Evolutionary conservation across 345 rosid species (phyloP).

Genomic region (Syzygium aqueum): DNA sequence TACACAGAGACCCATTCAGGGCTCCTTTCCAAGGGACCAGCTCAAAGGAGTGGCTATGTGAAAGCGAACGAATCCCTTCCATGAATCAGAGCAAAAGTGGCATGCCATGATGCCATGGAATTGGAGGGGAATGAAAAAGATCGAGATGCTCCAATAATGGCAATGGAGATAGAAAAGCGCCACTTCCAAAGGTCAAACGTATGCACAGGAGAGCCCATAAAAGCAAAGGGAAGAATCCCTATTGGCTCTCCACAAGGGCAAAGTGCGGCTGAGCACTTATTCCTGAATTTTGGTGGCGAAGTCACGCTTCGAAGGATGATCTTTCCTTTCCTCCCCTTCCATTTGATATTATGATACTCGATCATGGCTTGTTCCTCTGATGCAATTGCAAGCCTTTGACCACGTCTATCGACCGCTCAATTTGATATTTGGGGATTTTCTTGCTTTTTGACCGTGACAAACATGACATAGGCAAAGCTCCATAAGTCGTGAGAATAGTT

Average conservation of each 20-base stretch:
- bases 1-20: neutral
- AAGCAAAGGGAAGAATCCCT: neutral
- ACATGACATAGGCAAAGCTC: neutral
- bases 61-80: neutral
- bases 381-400: neutral
- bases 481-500: neutral
- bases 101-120: accelerated
- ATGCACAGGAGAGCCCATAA: neutral
- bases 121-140: neutral
- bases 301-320: neutral
- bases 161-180: neutral
- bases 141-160: neutral
- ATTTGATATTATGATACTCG: neutral
- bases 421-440: neutral
- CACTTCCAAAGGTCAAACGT: neutral
- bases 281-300: neutral
- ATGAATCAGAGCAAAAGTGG: neutral
- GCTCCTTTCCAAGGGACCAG: neutral
- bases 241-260: neutral
- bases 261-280: neutral
- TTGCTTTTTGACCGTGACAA: neutral
- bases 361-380: neutral
- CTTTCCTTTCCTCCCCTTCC: neutral
- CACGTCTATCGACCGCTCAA: neutral
- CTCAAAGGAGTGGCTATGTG: neutral